Evolutionary conservation across 148 eudicot species (phyloP), one percentile per base, ranked within the genome.

Genomic region (Vaccinium myrtillus): DNA sequence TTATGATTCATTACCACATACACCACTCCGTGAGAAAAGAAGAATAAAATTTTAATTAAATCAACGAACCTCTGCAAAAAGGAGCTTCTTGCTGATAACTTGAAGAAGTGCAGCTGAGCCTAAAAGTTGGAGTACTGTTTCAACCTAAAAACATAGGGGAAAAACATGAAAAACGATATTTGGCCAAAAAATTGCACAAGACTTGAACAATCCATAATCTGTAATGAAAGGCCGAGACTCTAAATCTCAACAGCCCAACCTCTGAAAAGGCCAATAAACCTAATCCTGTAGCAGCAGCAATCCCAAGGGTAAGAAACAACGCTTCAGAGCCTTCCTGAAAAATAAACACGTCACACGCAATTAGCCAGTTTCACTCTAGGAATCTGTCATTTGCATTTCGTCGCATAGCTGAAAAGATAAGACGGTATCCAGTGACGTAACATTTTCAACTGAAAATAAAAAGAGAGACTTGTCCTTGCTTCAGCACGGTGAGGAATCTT

Each of bases 261-360:
- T 96, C 98, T 12, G 99, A 84, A 85, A 92, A 94, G 61, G 94
- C 94, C 53, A 76, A 43, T 50, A 93, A 70, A 50, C 98, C 92
- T 71, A 96, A 81, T 84, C 96, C 99, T 73, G 95, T 86, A 43
- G 94, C 98, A 75, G 99, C 99, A 80, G 95, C 97, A 81, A 93
- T 16, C 80, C 94, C 96, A 56, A 95, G 83, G 27, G 91, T 56
- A 69, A 92, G 70, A 48, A 95, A 81, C 77, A 91, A 88, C 10
- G 91, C 88, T 10, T 92, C 95, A 59, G 87, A 80, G 2, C 89
- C 88, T 25, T 89, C 99, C 99, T 97, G 94, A 83, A 92, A 83
- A 84, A 83, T 13, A 49, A 59, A 13, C n/a, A 77, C 30, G 69
- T 54, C 82, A 54, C 32, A 70, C 53, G 30, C 58, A 81, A 61